Evolutionary conservation across 1,139 yeast species (phyloP), one percentile per base, ranked within the genome.

Genomic region (Scheffersomyces illinoinensis): DNA sequence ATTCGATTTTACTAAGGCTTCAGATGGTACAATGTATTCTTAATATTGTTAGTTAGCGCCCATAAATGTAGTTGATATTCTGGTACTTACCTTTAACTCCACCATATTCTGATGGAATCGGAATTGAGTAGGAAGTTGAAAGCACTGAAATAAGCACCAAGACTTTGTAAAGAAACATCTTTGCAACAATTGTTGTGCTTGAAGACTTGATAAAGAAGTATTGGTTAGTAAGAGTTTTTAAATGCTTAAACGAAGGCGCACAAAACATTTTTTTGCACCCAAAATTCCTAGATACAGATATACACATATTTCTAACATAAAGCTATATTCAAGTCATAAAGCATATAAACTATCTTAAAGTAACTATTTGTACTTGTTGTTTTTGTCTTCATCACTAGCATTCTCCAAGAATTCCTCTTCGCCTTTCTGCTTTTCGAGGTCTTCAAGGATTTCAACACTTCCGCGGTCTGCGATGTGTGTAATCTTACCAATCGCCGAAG

Each of bases 401-500:
- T 57, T 56, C 43, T 64, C 66, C 39, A 61, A 53, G 47, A 51
- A 55, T 19, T 61, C 62, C 14, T 52, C 58, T 17, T 53, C 55
- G 10, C 59, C 54, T 55, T 60, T 62, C 50, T 12, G 19, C 19
- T 47, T 26, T 46, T 21, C 33, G 17, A 23, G 18, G 18, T 55
- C 54, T 7, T 53, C 51, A 19, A 51, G 39, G 51, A 57, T 55
- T 54, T 55, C 56, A 51, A 61, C 55, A 48, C 59, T 60, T 18
- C 58, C 58, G 12, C 51, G 47, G 20, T 57, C 59, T 20, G 54
- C 52, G 50, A 54, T 58, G 19, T 39, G 52, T 49, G 60, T 62
- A 50, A 67, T 62, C 61, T 63, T 67, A 64, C 64, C 66, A 52
- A 69, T 59, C 57, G 67, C 70, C 17, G 72, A 68, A 59, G 62